Percentiles rank a stretch among this genome's conserved stretches.
phyloP scores from a whole-genome alignment of 768 basidiomycete species.

The Termitomyces sp. region DNA sequence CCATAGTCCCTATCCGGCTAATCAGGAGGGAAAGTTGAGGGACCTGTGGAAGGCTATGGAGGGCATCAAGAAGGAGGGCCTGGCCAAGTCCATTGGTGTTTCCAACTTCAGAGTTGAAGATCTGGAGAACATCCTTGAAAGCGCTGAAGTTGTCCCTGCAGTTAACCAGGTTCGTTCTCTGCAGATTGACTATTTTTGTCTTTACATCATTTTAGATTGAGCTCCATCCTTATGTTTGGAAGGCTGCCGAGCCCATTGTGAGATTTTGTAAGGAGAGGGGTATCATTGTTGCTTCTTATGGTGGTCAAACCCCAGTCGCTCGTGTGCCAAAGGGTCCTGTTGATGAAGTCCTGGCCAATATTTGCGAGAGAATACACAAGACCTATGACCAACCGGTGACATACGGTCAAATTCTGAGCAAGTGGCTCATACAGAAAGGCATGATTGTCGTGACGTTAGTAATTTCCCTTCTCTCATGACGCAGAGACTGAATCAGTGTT shows the following conservation, averaged over 20 bases:
- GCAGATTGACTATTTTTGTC: neutral
- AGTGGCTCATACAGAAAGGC: constrained; percentile 63
- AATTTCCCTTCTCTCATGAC: neutral
- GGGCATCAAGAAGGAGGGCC: constrained; percentile 38
- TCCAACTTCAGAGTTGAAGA: constrained; percentile 58
- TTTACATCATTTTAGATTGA: constrained; percentile 39
- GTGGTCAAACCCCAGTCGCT: constrained; percentile 43
- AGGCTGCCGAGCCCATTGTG: constrained; percentile 49
- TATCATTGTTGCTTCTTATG: constrained; percentile 64
- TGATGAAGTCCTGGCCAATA: constrained; percentile 43
- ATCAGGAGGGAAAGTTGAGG: constrained; percentile 35
- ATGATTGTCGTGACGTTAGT: constrained; percentile 61
- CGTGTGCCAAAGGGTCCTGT: constrained; percentile 50
- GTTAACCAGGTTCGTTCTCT: constrained; percentile 55
- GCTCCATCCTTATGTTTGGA: constrained; percentile 69
- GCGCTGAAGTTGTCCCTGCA: constrained; percentile 49
- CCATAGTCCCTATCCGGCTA: constrained; percentile 35
- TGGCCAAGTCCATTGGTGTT: constrained; percentile 59
- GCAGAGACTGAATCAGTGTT: neutral
- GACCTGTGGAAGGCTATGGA: constrained; percentile 61
- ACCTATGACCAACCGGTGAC: constrained; percentile 36
- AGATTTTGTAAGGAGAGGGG: constrained; percentile 48
- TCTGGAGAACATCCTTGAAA: constrained; percentile 45
- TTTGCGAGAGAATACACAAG: constrained; percentile 39
- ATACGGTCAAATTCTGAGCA: constrained; percentile 57